Percentiles rank a stretch among this genome's conserved stretches.
phyloP scores from a whole-genome alignment of 768 basidiomycete species.

The Boletus eberwhitei region DNA sequence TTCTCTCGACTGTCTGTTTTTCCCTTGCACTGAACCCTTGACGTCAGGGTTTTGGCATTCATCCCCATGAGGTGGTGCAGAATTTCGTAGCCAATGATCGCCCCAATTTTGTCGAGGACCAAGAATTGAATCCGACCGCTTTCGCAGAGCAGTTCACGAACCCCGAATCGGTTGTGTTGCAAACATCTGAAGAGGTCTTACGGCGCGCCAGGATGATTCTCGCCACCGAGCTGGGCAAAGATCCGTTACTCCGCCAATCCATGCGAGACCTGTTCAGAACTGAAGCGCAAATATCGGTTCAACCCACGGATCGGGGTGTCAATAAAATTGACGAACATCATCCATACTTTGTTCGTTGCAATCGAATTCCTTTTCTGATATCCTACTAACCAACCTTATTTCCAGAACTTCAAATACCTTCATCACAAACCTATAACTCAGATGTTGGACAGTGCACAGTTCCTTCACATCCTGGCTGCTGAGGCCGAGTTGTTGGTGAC shows the following conservation, averaged over 20 bases:
- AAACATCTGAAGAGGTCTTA: constrained; percentile 64
- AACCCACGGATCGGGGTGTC: constrained; percentile 84
- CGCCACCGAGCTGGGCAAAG: constrained; percentile 87
- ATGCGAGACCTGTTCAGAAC: constrained; percentile 73
- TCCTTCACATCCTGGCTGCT: constrained; percentile 86
- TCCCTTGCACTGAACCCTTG: not conserved
- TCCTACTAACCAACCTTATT: constrained; percentile 3
- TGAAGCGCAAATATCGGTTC: constrained; percentile 72
- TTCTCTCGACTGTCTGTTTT: not conserved
- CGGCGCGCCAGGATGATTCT: constrained; percentile 78
- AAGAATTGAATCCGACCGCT: constrained; percentile 70
- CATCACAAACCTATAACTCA: constrained; percentile 68
- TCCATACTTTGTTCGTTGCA: constrained; percentile 59
- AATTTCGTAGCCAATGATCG: constrained; percentile 67
- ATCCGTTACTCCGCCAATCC: constrained; percentile 79
- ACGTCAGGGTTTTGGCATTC: constrained; percentile 79
- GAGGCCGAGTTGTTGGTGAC: constrained; percentile 87
- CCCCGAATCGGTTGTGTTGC: constrained; percentile 56
- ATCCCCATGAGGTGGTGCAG: constrained; percentile 77
- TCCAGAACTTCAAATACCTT: constrained; percentile 93
- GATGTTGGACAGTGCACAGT: constrained; percentile 73
- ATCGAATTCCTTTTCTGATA: not conserved
- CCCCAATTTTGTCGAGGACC: constrained; percentile 74
- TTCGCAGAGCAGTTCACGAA: constrained; percentile 87
- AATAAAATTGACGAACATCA: constrained; percentile 73